A percentile compares a stretch with the other conserved stretches of the same genome.
phyloP scores from a whole-genome alignment of 2,329 filamentous ascomycete genomes.

The Botrytis galanthina region DNA sequence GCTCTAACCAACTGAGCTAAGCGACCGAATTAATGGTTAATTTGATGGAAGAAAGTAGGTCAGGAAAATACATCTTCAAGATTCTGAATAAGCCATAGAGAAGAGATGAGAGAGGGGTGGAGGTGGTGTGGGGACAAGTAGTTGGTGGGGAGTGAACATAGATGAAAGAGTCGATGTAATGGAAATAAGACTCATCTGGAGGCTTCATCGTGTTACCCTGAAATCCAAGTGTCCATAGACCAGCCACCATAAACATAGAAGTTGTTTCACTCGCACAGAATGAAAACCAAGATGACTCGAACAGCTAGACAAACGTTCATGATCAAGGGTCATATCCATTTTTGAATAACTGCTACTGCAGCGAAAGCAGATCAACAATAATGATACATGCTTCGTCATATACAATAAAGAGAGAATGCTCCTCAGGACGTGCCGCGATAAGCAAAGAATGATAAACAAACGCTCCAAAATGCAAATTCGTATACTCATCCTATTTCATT shows the following conservation, averaged over 20 bases:
- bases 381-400: not conserved
- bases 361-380: not conserved
- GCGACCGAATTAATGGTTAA: not conserved
- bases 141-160: not conserved
- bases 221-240: not conserved
- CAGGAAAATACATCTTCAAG: accelerated
- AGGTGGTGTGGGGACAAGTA: not conserved
- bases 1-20: conserved; percentile 16
- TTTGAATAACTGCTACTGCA: conserved; percentile 3
- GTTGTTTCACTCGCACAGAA: not conserved
- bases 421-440: not conserved
- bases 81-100: accelerated
- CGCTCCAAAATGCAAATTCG: not conserved
- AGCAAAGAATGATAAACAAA: not conserved
- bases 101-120: not conserved
- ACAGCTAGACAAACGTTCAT: not conserved
- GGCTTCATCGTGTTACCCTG: not conserved
- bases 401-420: not conserved
- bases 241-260: not conserved
- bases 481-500: not conserved
- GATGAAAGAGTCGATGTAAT: not conserved
- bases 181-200: not conserved
- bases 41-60: accelerated
- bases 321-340: not conserved
- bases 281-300: not conserved